Conservation (phyloP, 805 yeast species). For the Teunomyces panamensis region DNA sequence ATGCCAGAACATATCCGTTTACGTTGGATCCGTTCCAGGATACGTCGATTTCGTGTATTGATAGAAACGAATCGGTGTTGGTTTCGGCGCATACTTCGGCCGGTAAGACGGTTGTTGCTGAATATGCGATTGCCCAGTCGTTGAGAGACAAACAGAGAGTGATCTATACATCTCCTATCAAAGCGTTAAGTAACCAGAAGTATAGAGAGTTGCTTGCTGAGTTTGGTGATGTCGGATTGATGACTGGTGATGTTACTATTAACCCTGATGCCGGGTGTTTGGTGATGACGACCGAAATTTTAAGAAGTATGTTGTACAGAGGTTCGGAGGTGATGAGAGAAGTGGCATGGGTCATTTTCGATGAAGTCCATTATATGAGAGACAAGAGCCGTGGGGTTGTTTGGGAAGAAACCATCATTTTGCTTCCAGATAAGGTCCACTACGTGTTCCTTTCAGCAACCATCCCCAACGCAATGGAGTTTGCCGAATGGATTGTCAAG, state of each 20-base stretch:
- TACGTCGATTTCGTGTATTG: conserved; percentile 93
- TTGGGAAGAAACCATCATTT: conserved; percentile 97
- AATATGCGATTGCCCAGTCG: conserved; percentile 96
- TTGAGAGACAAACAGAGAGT: conserved; percentile 87
- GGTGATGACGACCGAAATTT: conserved; percentile 98
- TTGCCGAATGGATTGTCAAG: conserved; percentile 97
- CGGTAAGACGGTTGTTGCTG: conserved; percentile 96
- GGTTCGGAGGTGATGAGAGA: conserved; percentile 98
- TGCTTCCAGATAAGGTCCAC: conserved; percentile 93
- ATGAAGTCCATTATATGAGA: conserved; percentile 98
- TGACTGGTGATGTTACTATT: conserved; percentile 99
- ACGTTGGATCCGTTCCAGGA: conserved; percentile 96
- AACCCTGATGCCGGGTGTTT: conserved; percentile 98
- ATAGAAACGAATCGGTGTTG: conserved; percentile 87
- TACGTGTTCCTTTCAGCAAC: conserved; percentile 94
- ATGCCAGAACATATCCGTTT: conserved; percentile 91
- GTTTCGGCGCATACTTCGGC: conserved; percentile 98
- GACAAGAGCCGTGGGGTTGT: conserved; percentile 98
- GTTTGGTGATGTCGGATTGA: conserved; percentile 94
- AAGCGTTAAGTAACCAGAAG: conserved; percentile 91
- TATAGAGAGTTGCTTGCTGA: conserved; percentile 89
- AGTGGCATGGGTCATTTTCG: conserved; percentile 98
- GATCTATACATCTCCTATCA: conserved; percentile 92
- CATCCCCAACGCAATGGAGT: conserved; percentile 96
- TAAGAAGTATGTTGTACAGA: conserved; percentile 92